These are phyloP conservation scores for Hymenoscyphus linearis DNA, from an alignment of 2,329 filamentous ascomycete genomes.

Conservation along the genomic window DNA sequence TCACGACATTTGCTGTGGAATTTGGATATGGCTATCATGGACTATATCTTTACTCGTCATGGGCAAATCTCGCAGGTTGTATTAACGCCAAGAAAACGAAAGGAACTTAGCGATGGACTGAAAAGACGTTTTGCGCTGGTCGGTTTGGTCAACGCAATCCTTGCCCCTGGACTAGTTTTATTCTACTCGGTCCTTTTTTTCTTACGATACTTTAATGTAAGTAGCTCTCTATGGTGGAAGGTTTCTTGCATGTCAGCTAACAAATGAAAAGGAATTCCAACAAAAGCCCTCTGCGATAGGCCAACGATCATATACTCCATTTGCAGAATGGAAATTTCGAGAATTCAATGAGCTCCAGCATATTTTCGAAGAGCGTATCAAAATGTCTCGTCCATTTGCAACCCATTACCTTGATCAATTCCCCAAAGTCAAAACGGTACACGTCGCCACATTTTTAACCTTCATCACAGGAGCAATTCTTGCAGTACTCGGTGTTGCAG, in stretches of 20 bases:
- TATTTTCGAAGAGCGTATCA: constrained; percentile 80
- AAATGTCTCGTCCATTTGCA: constrained; percentile 93
- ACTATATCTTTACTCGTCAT: constrained; percentile 87
- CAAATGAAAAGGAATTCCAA: constrained; percentile 69
- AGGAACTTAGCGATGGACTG: constrained; percentile 71
- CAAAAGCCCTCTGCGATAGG: constrained; percentile 84
- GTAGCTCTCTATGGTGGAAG: constrained; percentile 27
- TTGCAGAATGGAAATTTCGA: constrained; percentile 96
- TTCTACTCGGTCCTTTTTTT: constrained; percentile 88
- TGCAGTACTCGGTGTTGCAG: constrained; percentile 76
- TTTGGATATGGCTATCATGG: constrained; percentile 81
- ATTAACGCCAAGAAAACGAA: constrained; percentile 75
- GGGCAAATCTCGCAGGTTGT: constrained; percentile 85
- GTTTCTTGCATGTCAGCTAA: constrained; percentile 14
- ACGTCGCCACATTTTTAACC: constrained; percentile 75
- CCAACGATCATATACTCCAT: constrained; percentile 84
- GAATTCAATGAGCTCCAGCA: constrained; percentile 97
- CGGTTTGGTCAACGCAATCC: constrained; percentile 78
- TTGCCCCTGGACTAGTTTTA: constrained; percentile 80
- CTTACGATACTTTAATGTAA: constrained; percentile 87
- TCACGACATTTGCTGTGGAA: constrained; percentile 91
- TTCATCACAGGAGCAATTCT: constrained; percentile 84
- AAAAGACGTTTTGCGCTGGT: constrained; percentile 74
- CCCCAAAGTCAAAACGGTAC: constrained; percentile 88
- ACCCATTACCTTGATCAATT: constrained; percentile 93